Base-by-base conservation (phyloP, 768 basidiomycete species). In the Boletus tylopilopsis region DNA sequence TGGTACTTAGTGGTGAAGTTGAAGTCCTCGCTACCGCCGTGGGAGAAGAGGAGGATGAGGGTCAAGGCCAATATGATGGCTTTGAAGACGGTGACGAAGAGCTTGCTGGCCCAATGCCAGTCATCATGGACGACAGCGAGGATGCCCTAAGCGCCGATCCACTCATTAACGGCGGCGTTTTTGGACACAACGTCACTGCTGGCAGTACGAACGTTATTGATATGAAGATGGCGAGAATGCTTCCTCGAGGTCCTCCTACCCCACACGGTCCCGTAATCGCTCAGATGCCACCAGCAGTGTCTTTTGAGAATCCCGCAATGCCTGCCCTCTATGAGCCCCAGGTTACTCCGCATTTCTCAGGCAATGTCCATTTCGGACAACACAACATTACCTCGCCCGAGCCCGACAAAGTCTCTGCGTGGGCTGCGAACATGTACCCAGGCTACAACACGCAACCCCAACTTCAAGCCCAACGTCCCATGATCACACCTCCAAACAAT, bases 1-100 rank as follows among this genome's bases (percentile, higher is more conserved):
- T 86, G 78, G 76, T 89, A 37, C 72, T 88, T 15, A 73, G 69
- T 33, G 87, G 83, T 39, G 87, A 90, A 63, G 72, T 87, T 52
- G 87, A 90, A 59, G 75, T 87, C 42, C 70, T 86, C 44, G 68
- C 69, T 18, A 61, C 73, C 4, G 76, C 71, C 24, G 71, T 78
- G 33, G 81, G 79, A 21, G 82, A 80, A 37, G 82, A 78, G 4
- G 79, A 77, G n/a, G 78, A 76, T 1, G 80, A 76, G 18, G 78
- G 57, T 2, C 69, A 68, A 33, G 66, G 64, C 13, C 58, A 66
- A 25, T 71, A 61, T 27, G 71, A 67, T 46, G 63, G 64, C 18
- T 73, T 71, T 19, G 75, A 71, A 40, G 71, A 75, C 32, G 75
- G 62, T 9, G 74, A 74, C 32, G 74, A 77, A 40, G 73, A 72